Evolutionary conservation across 73 alveolate species (phyloP).

Genomic region (Blepharisma japonicum): DNA sequence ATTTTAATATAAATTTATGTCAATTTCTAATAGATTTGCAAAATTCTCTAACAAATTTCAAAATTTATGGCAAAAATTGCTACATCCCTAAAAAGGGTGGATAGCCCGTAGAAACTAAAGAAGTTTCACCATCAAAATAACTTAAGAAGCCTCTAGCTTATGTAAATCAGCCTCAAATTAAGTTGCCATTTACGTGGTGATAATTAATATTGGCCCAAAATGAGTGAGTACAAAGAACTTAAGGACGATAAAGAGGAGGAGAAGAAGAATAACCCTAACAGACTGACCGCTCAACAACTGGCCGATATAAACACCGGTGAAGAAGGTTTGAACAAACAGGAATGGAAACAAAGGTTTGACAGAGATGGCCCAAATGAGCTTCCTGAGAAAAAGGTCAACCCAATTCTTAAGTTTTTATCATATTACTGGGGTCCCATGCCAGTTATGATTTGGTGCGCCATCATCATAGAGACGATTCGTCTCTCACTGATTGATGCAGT

Average conservation of each 20-base stretch:
- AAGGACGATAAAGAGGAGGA: slow-evolving; percentile 17
- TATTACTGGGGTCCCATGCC: slow-evolving; percentile 32
- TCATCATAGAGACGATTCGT: slow-evolving; percentile 1
- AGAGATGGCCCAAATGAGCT: slow-evolving; percentile 26
- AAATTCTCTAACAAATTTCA: no score
- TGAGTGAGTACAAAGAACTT: slow-evolving; percentile 28
- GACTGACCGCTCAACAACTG: slow-evolving; percentile 20
- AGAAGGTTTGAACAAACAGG: not conserved
- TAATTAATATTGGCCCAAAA: not conserved
- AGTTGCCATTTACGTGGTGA: no score
- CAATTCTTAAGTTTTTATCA: slow-evolving; percentile 16
- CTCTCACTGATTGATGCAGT: slow-evolving; percentile 15
- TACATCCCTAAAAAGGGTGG: no score
- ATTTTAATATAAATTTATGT: no score
- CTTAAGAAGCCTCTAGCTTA: no score
- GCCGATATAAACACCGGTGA: slow-evolving; percentile 18
- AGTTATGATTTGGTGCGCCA: slow-evolving; percentile 25
- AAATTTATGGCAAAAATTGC: no score
- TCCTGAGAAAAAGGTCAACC: slow-evolving; percentile 24
- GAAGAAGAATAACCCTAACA: slow-evolving; percentile 2
- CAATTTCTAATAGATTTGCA: no score
- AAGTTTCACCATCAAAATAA: no score
- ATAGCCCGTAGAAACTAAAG: no score
- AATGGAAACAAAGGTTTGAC: not conserved
- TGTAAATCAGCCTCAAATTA: no score